Evolutionary conservation across 1,284 basidiomycete genomes (phyloP).

Genomic region (Mycena sp.): DNA sequence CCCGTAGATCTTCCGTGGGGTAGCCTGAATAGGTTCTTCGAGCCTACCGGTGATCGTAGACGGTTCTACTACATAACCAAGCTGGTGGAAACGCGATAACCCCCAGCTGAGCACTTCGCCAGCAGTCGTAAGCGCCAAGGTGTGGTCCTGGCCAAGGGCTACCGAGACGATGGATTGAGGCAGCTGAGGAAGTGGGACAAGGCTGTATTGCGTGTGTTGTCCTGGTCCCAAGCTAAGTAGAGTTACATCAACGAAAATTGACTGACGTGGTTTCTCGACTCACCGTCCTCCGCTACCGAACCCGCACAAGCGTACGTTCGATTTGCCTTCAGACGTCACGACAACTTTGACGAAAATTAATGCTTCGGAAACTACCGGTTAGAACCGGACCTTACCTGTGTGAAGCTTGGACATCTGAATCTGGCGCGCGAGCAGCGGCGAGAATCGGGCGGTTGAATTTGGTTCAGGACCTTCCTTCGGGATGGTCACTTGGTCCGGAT

Average conservation of each 20-base stretch:
- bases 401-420: conserved; percentile 88
- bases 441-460: conserved; percentile 54
- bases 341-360: conserved; percentile 54
- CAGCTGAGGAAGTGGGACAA: conserved; percentile 72
- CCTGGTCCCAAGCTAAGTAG: conserved; percentile 73
- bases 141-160: conserved; percentile 95
- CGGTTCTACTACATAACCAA: conserved; percentile 88
- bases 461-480: conserved; percentile 51
- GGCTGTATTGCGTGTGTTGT: conserved; percentile 84
- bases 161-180: conserved; percentile 67
- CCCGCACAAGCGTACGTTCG: conserved; percentile 88
- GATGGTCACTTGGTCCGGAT: conserved; percentile 85
- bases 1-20: conserved; percentile 82
- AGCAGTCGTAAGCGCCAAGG: conserved; percentile 82
- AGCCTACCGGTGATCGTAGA: conserved; percentile 46
- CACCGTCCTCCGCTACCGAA: conserved; percentile 88
- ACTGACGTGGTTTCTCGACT: conserved; percentile 32
- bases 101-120: conserved; percentile 95
- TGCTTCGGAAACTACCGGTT: conserved; percentile 36
- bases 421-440: conserved; percentile 70
- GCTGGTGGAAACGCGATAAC: conserved; percentile 86
- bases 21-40: conserved; percentile 78
- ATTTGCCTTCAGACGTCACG: conserved; percentile 77
- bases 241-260: conserved; percentile 17
- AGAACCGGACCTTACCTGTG: conserved; percentile 55